Percentiles rank a stretch among this genome's conserved stretches.
Conservation (phyloP, 148 eudicot species). For the Pharnaceum exiguum region DNA sequence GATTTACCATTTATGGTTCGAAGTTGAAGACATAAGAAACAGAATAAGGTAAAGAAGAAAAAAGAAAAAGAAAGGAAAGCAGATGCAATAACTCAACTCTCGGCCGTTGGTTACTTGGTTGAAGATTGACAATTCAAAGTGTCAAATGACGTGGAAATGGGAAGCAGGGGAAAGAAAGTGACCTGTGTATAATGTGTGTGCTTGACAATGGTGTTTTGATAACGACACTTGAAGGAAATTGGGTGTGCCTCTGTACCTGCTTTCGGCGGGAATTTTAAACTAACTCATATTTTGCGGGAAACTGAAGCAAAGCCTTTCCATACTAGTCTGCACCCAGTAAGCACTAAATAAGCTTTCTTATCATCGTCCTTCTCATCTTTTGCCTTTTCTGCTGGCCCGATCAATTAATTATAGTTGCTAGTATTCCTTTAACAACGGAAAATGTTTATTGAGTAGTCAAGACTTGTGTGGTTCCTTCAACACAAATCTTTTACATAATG, state of each 20-base stretch:
- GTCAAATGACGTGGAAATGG: constrained; percentile 6
- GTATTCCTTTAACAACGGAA: too few species aligned
- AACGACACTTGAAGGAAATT: not conserved
- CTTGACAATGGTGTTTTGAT: not conserved
- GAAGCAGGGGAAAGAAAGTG: not conserved
- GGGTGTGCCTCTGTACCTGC: not conserved
- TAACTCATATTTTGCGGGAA: constrained; percentile 18
- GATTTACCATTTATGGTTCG: too few species aligned
- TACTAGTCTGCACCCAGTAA: not conserved
- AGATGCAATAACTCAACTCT: not conserved
- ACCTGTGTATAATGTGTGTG: constrained; percentile 11
- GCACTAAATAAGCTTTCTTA: too few species aligned
- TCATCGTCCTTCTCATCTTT: too few species aligned
- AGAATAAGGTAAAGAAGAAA: not conserved
- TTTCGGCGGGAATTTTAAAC: constrained; percentile 33
- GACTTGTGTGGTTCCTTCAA: too few species aligned
- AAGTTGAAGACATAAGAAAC: constrained; percentile 3
- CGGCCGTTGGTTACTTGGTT: not conserved
- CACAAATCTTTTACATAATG: too few species aligned
- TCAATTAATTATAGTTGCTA: too few species aligned
- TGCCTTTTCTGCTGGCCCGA: too few species aligned
- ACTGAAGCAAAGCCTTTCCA: constrained; percentile 14
- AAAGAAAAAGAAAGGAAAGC: not conserved
- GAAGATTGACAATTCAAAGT: constrained; percentile 15
- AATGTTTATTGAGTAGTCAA: too few species aligned